Evolutionary conservation across 2,329 filamentous ascomycete species (phyloP).

Genomic region (Xylariaceae sp.): DNA sequence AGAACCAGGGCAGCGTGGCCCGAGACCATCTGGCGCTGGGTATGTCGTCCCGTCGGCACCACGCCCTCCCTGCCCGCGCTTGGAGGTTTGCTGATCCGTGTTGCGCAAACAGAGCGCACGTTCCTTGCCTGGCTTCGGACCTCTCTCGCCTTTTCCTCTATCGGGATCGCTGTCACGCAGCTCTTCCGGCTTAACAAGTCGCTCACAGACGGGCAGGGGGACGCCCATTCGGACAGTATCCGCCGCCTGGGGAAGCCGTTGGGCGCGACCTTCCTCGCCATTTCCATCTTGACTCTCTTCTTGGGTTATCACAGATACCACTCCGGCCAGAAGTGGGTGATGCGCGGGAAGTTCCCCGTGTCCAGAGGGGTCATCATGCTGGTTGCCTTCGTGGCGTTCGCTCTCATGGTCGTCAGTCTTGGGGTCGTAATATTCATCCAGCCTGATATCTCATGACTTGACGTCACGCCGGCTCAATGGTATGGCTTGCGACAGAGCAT

Average conservation of each 20-base stretch:
- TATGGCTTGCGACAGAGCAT: too few relatives aligned
- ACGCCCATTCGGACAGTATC: constrained; percentile 36
- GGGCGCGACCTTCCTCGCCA: constrained; percentile 67
- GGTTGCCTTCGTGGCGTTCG: constrained; percentile 57
- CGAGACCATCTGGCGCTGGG: constrained; percentile 75
- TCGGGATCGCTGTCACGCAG: constrained; percentile 77
- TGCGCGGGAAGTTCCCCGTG: constrained; percentile 72
- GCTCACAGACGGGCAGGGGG: constrained; percentile 31
- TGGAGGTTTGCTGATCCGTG: constrained; percentile 13
- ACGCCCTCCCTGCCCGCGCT: too few relatives aligned
- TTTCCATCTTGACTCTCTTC: constrained; percentile 66
- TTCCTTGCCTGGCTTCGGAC: constrained; percentile 83
- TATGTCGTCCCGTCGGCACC: too few relatives aligned
- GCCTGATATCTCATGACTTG: too few relatives aligned
- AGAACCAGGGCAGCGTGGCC: constrained; percentile 80
- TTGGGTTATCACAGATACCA: constrained; percentile 75
- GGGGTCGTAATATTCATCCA: constrained; percentile 53
- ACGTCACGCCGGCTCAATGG: too few relatives aligned
- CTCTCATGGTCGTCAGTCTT: constrained; percentile 53
- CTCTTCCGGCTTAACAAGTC: constrained; percentile 75
- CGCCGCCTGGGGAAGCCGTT: constrained; percentile 64
- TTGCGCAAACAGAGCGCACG: constrained; percentile 57
- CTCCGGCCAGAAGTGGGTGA: constrained; percentile 71
- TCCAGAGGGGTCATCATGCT: constrained; percentile 67
- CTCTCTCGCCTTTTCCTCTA: constrained; percentile 71